Evolutionary conservation across 73 alveolate genomes (phyloP), one percentile per base, ranked within the genome.

Genomic region (Blepharisma japonicum): DNA sequence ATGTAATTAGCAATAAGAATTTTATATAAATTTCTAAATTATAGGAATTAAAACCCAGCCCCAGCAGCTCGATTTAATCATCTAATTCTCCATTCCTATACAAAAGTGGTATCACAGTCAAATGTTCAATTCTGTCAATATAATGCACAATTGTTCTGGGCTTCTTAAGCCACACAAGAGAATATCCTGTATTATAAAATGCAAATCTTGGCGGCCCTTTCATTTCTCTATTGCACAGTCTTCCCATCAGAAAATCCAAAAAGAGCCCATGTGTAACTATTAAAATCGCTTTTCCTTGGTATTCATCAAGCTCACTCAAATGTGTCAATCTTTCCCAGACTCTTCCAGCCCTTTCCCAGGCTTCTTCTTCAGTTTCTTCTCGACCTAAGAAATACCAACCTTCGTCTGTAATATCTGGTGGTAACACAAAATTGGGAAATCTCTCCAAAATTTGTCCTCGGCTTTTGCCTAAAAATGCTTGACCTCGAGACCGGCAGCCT

Each of bases 51-150:
- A 32, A 32, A 32, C 42, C 42, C 0, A 3, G n/a, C n/a, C n/a
- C 42, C 42, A 32, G 42, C 42, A 32, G 42, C 42, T 32, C 42
- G 42, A 32, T 32, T 32, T 32, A 32, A 32, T 32, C 42, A 20
- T 61, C 74, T 61, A 61, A 61, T 61, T 61, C 74, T 20, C 74
- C 74, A 8, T 61, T 39, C 14, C 47, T n/a, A 61, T 61, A 61
- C 74, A 61, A 20, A 61, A 61, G 74, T 8, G 74, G 74, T 1
- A 61, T 61, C 2, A 61, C 74, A n/a, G 74, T 39, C 11, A 61
- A 25, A 61, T 61, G 74, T 61, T 61, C 74, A 61, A 61, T 61
- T n/a, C 74, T n/a, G 23, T 61, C 74, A 8, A 61, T 20, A 25
- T 14, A 61, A 25, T 61, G 23, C 11, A 61, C 38, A 1, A 61